These are phyloP conservation scores for Pilobolus umbonatus DNA, from an alignment of 192 early-diverging fungal species.

Conservation along the genomic window DNA sequence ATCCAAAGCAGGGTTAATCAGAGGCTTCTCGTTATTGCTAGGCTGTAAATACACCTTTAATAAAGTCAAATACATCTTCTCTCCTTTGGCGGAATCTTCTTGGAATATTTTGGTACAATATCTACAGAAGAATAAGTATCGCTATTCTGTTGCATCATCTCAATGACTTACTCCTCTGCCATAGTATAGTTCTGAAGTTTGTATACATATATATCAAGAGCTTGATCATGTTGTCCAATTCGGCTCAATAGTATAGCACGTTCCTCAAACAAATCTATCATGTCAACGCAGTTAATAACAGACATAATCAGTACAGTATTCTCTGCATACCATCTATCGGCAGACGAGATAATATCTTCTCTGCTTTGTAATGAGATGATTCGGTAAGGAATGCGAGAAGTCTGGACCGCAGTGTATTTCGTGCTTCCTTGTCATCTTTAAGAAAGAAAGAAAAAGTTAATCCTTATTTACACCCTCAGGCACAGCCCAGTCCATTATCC, in stretches of 20 bases:
- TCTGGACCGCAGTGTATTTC: slow-evolving; percentile 8
- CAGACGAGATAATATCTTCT: slow-evolving; percentile 65
- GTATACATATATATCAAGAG: slow-evolving; percentile 77
- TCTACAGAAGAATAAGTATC: slow-evolving; percentile 30
- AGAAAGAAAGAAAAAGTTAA: background rate
- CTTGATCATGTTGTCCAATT: slow-evolving; percentile 83
- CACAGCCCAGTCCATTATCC: no score
- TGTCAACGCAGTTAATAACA: background rate
- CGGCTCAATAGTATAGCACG: slow-evolving; percentile 73
- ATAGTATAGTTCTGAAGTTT: slow-evolving; percentile 64
- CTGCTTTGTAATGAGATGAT: slow-evolving; percentile 69
- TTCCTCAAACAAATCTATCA: slow-evolving; percentile 72
- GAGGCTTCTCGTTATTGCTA: slow-evolving; percentile 36
- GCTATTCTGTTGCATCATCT: background rate
- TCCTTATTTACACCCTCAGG: no score
- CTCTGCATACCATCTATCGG: slow-evolving; percentile 59
- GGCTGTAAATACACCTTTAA: slow-evolving; percentile 58
- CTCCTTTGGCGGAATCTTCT: slow-evolving; percentile 41
- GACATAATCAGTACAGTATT: background rate
- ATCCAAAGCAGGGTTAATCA: slow-evolving; percentile 53
- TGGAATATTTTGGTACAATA: slow-evolving; percentile 57
- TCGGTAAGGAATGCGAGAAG: slow-evolving; percentile 67
- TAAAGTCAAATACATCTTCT: slow-evolving; percentile 60
- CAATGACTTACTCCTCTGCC: slow-evolving; percentile 56
- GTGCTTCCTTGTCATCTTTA: slow-evolving; percentile 5